A percentile compares a stretch with the other conserved stretches of the same genome.
These are phyloP conservation scores for Sporothrix brunneoviolacea DNA, from an alignment of 2,329 filamentous ascomycete species.

Conservation along the genomic window DNA sequence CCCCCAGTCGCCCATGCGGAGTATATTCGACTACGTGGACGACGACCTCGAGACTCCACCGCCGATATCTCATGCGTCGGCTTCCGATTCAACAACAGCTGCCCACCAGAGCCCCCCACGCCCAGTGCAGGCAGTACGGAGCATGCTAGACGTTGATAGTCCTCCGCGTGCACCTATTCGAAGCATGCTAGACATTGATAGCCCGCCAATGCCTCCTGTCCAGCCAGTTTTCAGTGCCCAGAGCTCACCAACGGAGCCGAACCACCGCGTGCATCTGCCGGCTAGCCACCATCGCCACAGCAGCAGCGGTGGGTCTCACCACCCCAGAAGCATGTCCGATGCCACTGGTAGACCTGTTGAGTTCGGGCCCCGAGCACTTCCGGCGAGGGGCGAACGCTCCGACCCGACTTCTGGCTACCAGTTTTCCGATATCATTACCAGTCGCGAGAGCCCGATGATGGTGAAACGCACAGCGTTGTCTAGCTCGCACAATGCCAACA, in stretches of 20 bases:
- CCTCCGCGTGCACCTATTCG: conserved; percentile 31
- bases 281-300: conserved; percentile 16
- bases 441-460: conserved; percentile 40
- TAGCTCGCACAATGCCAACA: conserved; percentile 33
- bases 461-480: conserved; percentile 36
- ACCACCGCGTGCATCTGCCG: conserved; percentile 25
- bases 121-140: conserved; percentile 52
- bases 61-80: conserved; percentile 4
- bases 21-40: conserved; percentile 59
- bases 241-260: conserved; percentile 39
- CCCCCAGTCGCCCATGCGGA: conserved; percentile 61
- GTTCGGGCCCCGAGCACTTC: conserved; percentile 36
- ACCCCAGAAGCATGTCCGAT: conserved; percentile 51
- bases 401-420: conserved; percentile 52
- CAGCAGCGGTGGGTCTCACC: conserved; percentile 21
- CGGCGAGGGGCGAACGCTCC: conserved; percentile 9
- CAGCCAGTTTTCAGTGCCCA: conserved; percentile 36
- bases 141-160: conserved; percentile 56
- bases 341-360: conserved; percentile 41
- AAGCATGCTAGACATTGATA: conserved; percentile 48
- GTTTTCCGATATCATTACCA: conserved; percentile 53
- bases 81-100: conserved; percentile 11
- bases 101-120: conserved; percentile 29
- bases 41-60: conserved; percentile 26
- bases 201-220: conserved; percentile 24